Conservation (phyloP, 768 basidiomycete genomes). For the Filobasidium floriforme region DNA sequence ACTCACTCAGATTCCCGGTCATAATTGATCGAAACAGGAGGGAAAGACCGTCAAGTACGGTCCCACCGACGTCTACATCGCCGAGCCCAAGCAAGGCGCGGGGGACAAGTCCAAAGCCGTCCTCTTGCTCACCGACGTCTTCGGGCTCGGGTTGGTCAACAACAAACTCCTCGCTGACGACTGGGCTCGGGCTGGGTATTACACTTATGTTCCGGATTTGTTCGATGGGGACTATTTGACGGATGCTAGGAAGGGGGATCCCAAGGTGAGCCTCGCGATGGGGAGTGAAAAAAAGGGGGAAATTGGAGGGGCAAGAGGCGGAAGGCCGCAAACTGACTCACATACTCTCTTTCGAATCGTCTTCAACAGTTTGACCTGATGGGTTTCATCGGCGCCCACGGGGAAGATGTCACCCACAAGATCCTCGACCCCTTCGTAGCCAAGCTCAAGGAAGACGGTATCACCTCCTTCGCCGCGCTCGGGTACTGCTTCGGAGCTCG, state of each 20-base stretch:
- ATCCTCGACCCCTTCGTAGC: constrained; percentile 54
- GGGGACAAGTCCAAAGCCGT: constrained; percentile 54
- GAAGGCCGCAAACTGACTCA: not conserved
- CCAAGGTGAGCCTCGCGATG: constrained; percentile 8
- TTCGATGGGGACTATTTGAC: constrained; percentile 46
- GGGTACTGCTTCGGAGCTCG: constrained; percentile 58
- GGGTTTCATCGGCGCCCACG: constrained; percentile 49
- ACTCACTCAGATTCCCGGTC: no score
- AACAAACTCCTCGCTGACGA: constrained; percentile 38
- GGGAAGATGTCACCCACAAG: constrained; percentile 48
- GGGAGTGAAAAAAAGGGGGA: not conserved
- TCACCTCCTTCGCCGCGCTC: constrained; percentile 55
- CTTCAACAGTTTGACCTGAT: constrained; percentile 45
- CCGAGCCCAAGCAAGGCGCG: constrained; percentile 50
- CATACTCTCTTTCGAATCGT: no score
- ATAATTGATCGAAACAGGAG: no score
- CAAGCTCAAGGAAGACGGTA: constrained; percentile 56
- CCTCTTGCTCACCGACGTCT: constrained; percentile 52
- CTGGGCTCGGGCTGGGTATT: constrained; percentile 29
- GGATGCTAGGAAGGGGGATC: constrained; percentile 27
- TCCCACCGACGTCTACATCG: constrained; percentile 49
- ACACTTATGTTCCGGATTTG: constrained; percentile 41
- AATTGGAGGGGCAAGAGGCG: no score
- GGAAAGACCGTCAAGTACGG: constrained; percentile 6
- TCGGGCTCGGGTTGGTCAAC: constrained; percentile 53